phyloP scores from a whole-genome alignment of 108 stramenopile species.

The Skeletonema grethae region DNA sequence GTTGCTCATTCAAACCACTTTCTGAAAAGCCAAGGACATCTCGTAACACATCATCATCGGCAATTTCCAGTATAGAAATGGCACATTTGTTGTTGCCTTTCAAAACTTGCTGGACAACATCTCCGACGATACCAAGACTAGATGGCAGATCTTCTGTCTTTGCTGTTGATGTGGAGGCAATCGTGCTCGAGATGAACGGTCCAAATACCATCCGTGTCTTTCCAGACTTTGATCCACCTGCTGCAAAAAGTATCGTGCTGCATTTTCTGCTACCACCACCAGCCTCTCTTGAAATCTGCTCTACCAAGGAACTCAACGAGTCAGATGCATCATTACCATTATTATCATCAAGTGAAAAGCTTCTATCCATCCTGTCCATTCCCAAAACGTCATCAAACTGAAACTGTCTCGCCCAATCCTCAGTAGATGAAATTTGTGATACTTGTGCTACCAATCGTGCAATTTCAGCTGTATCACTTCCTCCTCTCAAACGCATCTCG shows the following conservation, averaged over 20 bases:
- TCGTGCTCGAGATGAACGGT: conserved; percentile 10
- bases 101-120: not conserved
- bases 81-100: conserved; percentile 2
- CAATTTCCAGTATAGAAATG: conserved; percentile 55
- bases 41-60: conserved; percentile 51
- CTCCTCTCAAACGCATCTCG: conserved; percentile 19
- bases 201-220: conserved; percentile 39
- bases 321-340: not conserved
- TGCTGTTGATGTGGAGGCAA: not conserved
- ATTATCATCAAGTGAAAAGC: not conserved
- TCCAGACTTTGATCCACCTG: conserved; percentile 31
- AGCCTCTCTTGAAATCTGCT: not conserved
- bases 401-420: conserved; percentile 57
- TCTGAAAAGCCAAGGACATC: conserved; percentile 45
- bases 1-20: conserved; percentile 25
- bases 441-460: conserved; percentile 72
- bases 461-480: conserved; percentile 66
- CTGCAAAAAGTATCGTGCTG: conserved; percentile 31
- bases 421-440: conserved; percentile 50
- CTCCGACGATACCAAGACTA: conserved; percentile 25
- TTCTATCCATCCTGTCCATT: conserved; percentile 1
- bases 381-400: conserved; percentile 49
- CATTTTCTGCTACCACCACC: conserved; percentile 1
- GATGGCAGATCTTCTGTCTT: not conserved
- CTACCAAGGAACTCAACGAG: not conserved